phyloP scores from a whole-genome alignment of 1,284 basidiomycete genomes.

The Heterobasidion irregulare region DNA sequence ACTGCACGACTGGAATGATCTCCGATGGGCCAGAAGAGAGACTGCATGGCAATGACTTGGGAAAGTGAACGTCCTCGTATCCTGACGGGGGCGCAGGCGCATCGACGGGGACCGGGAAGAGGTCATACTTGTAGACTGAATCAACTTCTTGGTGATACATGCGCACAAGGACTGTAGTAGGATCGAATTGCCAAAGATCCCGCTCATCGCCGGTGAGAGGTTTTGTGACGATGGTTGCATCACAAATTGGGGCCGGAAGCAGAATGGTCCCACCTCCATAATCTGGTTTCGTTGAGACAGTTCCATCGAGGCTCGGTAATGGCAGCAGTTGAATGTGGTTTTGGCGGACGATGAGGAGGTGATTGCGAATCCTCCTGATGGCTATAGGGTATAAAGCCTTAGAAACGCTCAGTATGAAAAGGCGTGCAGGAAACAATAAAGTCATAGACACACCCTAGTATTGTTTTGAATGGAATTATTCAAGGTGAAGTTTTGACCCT shows the following conservation, averaged over 20 bases:
- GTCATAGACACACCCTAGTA: constrained; percentile 3
- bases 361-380: constrained; percentile 20
- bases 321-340: constrained; percentile 19
- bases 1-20: constrained; percentile 20
- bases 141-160: constrained; percentile 16
- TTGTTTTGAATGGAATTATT: constrained; percentile 7
- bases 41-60: constrained; percentile 14
- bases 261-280: neutral
- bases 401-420: constrained; percentile 3
- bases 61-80: neutral
- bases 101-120: constrained; percentile 16
- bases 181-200: constrained; percentile 20
- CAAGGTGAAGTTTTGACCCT: constrained; percentile 7
- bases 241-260: neutral
- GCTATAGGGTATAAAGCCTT: constrained; percentile 17
- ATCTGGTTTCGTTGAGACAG: constrained; percentile 2
- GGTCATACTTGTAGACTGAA: constrained; percentile 22
- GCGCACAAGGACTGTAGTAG: constrained; percentile 23
- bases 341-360: constrained; percentile 22
- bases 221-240: constrained; percentile 15
- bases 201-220: constrained; percentile 11
- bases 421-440: neutral
- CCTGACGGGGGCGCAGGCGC: neutral
- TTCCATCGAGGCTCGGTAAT: constrained; percentile 19
- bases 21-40: constrained; percentile 17